phyloP scores from a whole-genome alignment of 192 early-diverging fungal genomes.

The Coemansia sp. region DNA sequence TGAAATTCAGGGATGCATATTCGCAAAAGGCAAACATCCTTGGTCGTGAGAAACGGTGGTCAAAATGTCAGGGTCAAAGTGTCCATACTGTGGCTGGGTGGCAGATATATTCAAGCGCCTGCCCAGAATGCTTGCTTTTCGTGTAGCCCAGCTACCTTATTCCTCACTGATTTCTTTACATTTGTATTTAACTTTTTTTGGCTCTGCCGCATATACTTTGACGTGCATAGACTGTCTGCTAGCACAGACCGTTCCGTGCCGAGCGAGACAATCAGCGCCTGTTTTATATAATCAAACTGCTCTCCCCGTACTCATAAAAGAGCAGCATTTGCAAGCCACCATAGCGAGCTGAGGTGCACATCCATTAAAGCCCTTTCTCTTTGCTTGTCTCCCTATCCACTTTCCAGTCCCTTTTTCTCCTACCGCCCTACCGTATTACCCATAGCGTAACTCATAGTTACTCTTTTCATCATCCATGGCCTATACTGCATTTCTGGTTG shows the following conservation, averaged over 20 bases:
- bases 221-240: not conserved
- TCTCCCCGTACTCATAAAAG: not conserved
- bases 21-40: not conserved
- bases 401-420: slow-evolving; percentile 1
- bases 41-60: not conserved
- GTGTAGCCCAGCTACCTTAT: not conserved
- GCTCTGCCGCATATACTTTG: not conserved
- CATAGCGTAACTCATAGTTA: not conserved
- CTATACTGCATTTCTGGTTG: slow-evolving; percentile 7
- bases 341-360: not conserved
- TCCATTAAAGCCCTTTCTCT: not conserved
- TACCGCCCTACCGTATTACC: not conserved
- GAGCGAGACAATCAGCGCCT: not conserved
- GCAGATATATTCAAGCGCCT: not conserved
- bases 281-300: not conserved
- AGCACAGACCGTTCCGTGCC: not conserved
- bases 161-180: not conserved
- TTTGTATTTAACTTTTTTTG: not conserved
- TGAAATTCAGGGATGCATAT: not conserved
- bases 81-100: not conserved
- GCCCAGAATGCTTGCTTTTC: not conserved
- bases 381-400: not conserved
- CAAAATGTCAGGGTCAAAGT: not conserved
- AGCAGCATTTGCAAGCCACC: not conserved
- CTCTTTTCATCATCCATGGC: slow-evolving; percentile 5